Evolutionary conservation across 2,329 filamentous ascomycete species (phyloP), one percentile per base, ranked within the genome.

Genomic region (Arachnomyces sp.): DNA sequence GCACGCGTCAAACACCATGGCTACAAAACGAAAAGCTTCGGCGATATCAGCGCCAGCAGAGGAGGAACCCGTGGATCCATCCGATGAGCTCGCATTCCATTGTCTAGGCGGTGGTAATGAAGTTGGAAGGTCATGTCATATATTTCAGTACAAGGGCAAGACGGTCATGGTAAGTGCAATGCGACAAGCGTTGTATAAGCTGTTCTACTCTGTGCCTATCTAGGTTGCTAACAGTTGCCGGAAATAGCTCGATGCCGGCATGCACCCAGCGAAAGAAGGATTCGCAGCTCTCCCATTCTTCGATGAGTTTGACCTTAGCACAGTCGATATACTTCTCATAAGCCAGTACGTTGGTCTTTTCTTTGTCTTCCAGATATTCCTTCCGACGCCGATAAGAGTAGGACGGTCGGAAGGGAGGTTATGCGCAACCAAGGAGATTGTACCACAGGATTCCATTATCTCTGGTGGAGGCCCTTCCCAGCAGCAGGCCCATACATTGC

Each of bases 91-190:
- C 43, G 85, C 88, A 69, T 98, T 98, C 57, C 76, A 95, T 40
- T 93, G 87, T 55, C 71, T 98, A 29, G 92, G 92, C 46, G 92
- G 92, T 46, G 92, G 92, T 52, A 96, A 95, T 63, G 92, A 98
- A 67, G 92, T 98, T 46, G 92, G 92, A 39, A 77, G 92, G 50
- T 96, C 92, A 50, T 96, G 92, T 64, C 92, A 98, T 61, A 95
- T 98, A 53, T 81, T 98, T 44, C 88, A 96, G 59, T 98, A 98
- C 76, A 98, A 96, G 68, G 92, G 92, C 46, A 98, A 98, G 67
- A 96, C 90, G 4, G 87, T 98, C 52, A 98, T 98, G 92, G 88
- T 93, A 71, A 52, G 78, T 61, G 16, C 38, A 28, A 18, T 28
- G 7, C 21, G 21, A 25, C 21, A 9, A 25, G 9, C 9, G 5